Percentiles rank a stretch among this genome's conserved stretches.
These are phyloP conservation scores for Nothopassalora personata DNA, from an alignment of 2,329 filamentous ascomycete genomes.

Conservation along the genomic window DNA sequence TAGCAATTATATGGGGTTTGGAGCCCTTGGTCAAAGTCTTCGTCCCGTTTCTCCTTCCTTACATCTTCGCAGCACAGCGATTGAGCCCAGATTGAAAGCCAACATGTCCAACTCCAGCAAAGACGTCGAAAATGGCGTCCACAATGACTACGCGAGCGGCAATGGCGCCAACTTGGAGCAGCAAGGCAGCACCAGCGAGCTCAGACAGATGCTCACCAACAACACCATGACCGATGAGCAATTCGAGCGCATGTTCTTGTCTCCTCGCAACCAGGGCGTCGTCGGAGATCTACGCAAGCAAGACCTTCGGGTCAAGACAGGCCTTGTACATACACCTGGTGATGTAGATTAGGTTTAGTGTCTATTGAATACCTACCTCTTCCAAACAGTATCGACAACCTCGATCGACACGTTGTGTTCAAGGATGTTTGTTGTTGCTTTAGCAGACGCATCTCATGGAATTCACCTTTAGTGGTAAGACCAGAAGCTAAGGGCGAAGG, in stretches of 20 bases:
- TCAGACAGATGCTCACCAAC: conserved; percentile 6
- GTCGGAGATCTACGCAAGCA: conserved; percentile 18
- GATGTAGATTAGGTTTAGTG: not conserved
- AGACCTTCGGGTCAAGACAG: conserved; percentile 10
- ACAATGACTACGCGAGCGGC: not conserved
- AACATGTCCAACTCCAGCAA: not conserved
- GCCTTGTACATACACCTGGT: not conserved
- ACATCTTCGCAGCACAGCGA: not conserved
- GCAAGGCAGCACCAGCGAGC: not conserved
- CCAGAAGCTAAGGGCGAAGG: not conserved
- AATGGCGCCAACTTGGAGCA: not conserved
- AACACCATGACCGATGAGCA: conserved; percentile 24
- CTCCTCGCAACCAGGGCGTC: conserved; percentile 13
- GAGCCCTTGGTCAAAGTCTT: not conserved
- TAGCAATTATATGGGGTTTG: not conserved
- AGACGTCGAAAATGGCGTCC: conserved; percentile 6
- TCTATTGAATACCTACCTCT: too few relatives aligned
- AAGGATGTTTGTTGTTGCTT: too few relatives aligned
- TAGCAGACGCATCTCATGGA: too few relatives aligned
- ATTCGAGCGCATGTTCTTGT: conserved; percentile 24
- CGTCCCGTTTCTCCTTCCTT: not conserved
- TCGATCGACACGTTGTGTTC: too few relatives aligned
- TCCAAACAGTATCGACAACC: too few relatives aligned
- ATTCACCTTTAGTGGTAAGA: too few relatives aligned
- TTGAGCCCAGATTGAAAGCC: not conserved